Percentiles rank a stretch among this genome's conserved stretches.
Evolutionary conservation across 2,329 filamentous ascomycete species (phyloP).

Genomic region (Sporothrix euskadiensis): DNA sequence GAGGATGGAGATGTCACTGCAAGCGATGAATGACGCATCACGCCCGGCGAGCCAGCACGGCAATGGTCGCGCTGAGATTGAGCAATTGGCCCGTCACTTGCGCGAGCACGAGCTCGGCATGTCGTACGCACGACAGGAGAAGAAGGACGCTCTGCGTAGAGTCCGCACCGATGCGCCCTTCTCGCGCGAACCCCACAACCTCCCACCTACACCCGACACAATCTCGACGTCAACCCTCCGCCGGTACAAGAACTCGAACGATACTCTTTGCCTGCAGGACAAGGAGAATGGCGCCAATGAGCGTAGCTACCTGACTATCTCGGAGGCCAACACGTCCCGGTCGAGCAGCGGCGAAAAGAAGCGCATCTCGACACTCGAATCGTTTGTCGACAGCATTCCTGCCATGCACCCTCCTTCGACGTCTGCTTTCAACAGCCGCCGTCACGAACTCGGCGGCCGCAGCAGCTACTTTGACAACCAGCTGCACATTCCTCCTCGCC

Average conservation of each 20-base stretch:
- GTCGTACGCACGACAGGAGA: constrained; percentile 47
- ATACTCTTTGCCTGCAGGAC: constrained; percentile 45
- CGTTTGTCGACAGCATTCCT: constrained; percentile 23
- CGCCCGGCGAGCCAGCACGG: constrained; percentile 38
- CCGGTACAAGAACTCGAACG: constrained; percentile 53
- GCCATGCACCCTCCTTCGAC: constrained; percentile 38
- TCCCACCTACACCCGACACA: constrained; percentile 62
- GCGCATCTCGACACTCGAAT: constrained; percentile 21
- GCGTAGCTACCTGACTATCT: constrained; percentile 39
- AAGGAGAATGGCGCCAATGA: constrained; percentile 36
- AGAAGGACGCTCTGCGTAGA: constrained; percentile 50
- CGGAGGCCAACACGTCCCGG: constrained; percentile 38
- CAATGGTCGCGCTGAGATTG: constrained; percentile 34
- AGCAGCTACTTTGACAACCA: constrained; percentile 38
- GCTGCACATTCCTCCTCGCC: constrained; percentile 43
- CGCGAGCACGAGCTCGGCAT: constrained; percentile 34
- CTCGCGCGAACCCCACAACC: constrained; percentile 45
- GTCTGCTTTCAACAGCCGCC: constrained; percentile 40
- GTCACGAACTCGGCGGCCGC: constrained; percentile 33
- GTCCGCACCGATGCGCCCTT: constrained; percentile 52
- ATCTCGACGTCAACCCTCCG: constrained; percentile 58
- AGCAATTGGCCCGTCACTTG: constrained; percentile 31
- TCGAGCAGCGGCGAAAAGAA: constrained; percentile 32
- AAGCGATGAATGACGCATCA: constrained; percentile 38
- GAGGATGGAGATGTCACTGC: constrained; percentile 42